phyloP scores from a whole-genome alignment of 2,329 filamentous ascomycete genomes.

The Beauveria medogensis region DNA sequence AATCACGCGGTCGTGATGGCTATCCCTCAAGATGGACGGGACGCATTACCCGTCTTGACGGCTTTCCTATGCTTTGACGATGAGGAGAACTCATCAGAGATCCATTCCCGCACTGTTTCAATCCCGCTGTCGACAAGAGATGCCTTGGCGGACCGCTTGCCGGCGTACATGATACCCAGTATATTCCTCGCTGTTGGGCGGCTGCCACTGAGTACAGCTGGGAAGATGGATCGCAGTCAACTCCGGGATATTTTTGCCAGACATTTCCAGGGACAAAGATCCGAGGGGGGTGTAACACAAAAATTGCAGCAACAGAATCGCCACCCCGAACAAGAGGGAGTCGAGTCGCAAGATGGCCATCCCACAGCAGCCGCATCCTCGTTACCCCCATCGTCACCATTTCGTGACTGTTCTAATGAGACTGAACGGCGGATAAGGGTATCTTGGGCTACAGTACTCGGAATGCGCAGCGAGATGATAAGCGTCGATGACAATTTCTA shows the following conservation, averaged over 20 bases:
- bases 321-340: neutral
- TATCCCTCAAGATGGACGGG: neutral
- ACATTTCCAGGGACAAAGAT: neutral
- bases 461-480: neutral
- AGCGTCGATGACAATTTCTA: neutral
- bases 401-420: neutral
- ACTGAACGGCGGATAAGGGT: neutral
- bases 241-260: neutral
- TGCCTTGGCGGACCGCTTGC: neutral
- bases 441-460: neutral
- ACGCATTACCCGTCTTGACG: neutral
- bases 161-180: constrained; percentile 34
- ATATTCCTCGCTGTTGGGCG: constrained; percentile 30
- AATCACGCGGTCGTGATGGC: neutral
- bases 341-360: neutral
- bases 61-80: neutral
- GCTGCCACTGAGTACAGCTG: constrained; percentile 34
- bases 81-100: neutral
- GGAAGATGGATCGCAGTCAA: constrained; percentile 36
- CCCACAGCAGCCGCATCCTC: neutral
- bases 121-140: neutral
- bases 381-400: neutral
- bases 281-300: neutral
- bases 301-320: neutral
- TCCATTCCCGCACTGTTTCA: neutral